Percentiles rank a stretch among this genome's conserved stretches.
Conservation (phyloP, 2,329 filamentous ascomycete genomes). For the Falciphora oryzae region DNA sequence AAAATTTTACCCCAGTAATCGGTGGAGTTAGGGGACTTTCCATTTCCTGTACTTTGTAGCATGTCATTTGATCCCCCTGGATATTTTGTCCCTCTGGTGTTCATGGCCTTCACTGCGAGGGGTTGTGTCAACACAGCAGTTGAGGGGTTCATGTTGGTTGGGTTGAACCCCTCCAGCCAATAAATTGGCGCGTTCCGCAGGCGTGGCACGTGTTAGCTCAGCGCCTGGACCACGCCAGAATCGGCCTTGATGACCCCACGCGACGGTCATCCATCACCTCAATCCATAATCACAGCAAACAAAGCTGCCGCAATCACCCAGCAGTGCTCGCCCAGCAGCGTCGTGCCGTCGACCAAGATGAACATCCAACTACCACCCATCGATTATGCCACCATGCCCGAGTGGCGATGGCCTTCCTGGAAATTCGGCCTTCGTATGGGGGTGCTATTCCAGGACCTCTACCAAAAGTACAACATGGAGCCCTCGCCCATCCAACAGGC, state of each 20-base stretch:
- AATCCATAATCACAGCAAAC: neutral
- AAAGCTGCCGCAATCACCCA: neutral
- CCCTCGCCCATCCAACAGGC: neutral
- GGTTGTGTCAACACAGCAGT: too few species aligned
- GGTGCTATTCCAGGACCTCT: neutral
- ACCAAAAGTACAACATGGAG: constrained; percentile 1
- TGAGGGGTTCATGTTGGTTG: neutral
- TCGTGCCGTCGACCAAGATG: neutral
- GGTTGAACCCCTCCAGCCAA: neutral
- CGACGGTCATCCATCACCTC: neutral
- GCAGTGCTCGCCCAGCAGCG: neutral
- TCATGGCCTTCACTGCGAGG: too few species aligned
- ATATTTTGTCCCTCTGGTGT: too few species aligned
- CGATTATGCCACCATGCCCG: neutral
- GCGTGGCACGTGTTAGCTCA: neutral
- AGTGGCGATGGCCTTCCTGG: neutral
- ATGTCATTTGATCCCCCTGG: too few species aligned
- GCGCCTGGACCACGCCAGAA: neutral
- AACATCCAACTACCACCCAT: neutral
- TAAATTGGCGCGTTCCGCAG: neutral
- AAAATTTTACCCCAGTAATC: too few species aligned
- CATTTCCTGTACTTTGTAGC: too few species aligned
- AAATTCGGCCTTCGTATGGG: neutral
- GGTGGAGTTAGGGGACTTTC: too few species aligned
- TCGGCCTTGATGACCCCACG: too few species aligned